Evolutionary conservation across 139 green algal species (phyloP).

Genomic region (Tetradesmus obliquus): DNA sequence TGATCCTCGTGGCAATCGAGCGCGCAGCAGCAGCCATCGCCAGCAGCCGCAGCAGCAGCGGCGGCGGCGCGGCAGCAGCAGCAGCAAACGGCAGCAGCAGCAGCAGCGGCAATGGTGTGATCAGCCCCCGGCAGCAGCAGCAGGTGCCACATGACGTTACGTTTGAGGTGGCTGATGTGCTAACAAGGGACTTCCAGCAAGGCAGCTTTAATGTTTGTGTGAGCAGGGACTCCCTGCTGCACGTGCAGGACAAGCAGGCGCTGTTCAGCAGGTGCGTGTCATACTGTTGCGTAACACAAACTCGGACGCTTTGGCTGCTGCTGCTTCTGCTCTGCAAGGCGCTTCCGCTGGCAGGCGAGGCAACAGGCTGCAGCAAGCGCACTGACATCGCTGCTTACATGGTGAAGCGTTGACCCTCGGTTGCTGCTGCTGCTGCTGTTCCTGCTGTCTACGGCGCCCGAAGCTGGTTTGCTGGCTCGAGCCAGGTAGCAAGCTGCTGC

Average conservation of each 20-base stretch:
- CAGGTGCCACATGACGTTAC: conserved; percentile 60
- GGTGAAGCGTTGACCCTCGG: not conserved
- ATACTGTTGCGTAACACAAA: not conserved
- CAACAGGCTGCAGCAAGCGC: too few species aligned
- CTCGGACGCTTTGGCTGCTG: too few species aligned
- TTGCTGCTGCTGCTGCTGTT: not conserved
- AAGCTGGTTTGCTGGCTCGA: conserved; percentile 73
- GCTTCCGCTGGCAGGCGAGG: too few species aligned
- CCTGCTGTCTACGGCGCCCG: not conserved
- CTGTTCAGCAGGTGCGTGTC: conserved; percentile 67
- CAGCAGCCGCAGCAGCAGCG: conserved; percentile 7
- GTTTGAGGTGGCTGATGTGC: conserved; percentile 87
- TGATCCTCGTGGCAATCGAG: conserved; percentile 79
- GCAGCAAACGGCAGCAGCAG: conserved; percentile 30
- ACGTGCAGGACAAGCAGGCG: conserved; percentile 84
- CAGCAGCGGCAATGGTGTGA: not conserved
- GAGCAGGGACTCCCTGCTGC: conserved; percentile 81
- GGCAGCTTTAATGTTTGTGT: conserved; percentile 79
- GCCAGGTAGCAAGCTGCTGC: conserved; percentile 81
- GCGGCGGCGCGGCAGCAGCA: not conserved
- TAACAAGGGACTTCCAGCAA: conserved; percentile 53
- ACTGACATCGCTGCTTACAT: not conserved
- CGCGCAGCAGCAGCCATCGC: conserved; percentile 45
- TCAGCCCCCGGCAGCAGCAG: not conserved
- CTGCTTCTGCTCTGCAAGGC: too few species aligned